Base-by-base conservation (phyloP, 441 rosid genomes). In the Erodium trifolium region DNA sequence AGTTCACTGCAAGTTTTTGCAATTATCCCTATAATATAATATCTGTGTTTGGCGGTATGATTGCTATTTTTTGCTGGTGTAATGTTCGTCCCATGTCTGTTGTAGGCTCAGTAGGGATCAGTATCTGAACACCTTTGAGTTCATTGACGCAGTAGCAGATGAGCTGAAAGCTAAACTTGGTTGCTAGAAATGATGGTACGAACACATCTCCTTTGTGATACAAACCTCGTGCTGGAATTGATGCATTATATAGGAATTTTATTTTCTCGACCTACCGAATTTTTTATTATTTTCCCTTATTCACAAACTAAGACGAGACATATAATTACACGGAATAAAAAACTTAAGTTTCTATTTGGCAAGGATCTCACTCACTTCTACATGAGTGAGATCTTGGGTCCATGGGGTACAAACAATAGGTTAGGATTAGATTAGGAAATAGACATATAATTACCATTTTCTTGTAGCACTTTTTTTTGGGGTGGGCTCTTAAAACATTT, bases 101-200 rank as follows among this genome's bases (percentile, higher is more conserved):
- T 67, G 69, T 5, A 67, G 69, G 69, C 51, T 67, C 4, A 41
- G 8, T 19, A 45, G 69, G 69, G 35, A 43, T 11, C 69, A 67
- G 57, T 67, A 67, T 5, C 35, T 67, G 59, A 67, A 67, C 16
- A 67, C 69, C 14, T 43, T 41, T 12, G 69, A 67, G 57, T 67
- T 67, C 34, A 67, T 67, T n/a, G 69, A 67, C 5, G 69, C 69
- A 11, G 69, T 67, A 27, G 69, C 69, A 9, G 69, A 43, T 14
- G 59, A 67, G 34, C 69, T 67, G 27, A 67, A 49, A 67, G 57
- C 69, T 9, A 67, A 23, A 19, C 69, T 67, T 37, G 8, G 35
- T 19, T 66, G 34, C 68, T 66, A 66, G 55, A 43, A 29, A 27
- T 27, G 9, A 63, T 63, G 66, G 66, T 62, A 62, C 5, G 66